phyloP scores from a whole-genome alignment of 345 rosid species.

The Orychophragmus violaceus region DNA sequence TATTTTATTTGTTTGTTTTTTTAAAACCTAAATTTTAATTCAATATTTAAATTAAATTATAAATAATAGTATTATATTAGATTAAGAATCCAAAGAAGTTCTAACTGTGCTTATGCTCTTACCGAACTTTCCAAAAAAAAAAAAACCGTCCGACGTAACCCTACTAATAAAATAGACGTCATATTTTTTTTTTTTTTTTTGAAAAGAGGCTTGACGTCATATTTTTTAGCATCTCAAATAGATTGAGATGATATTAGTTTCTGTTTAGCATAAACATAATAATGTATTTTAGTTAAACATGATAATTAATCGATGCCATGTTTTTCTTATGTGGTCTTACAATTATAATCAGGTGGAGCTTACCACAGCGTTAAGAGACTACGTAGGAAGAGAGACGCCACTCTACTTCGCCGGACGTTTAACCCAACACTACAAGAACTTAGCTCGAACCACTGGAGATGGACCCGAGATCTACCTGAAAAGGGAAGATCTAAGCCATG shows the following conservation, averaged over 20 bases:
- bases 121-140: background rate
- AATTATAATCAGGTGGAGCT: slow-evolving; percentile 50
- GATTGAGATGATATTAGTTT: background rate
- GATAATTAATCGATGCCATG: background rate
- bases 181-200: no score
- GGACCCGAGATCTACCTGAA: slow-evolving; percentile 75
- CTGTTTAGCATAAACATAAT: background rate
- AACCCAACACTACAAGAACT: slow-evolving; percentile 54
- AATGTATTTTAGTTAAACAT: background rate
- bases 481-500: slow-evolving; percentile 78
- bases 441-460: slow-evolving; percentile 25
- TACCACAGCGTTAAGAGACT: slow-evolving; percentile 52
- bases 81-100: no score
- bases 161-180: background rate
- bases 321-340: background rate
- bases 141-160: background rate
- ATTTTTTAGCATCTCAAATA: no score
- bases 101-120: no score
- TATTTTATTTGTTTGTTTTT: no score
- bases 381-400: slow-evolving; percentile 79
- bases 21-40: no score
- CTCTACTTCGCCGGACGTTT: slow-evolving; percentile 67
- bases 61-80: no score
- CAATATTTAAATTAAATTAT: no score
- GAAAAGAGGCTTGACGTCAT: no score